These are phyloP conservation scores for Chalciporus sp. DNA, from an alignment of 1,284 basidiomycete genomes.

Conservation along the genomic window DNA sequence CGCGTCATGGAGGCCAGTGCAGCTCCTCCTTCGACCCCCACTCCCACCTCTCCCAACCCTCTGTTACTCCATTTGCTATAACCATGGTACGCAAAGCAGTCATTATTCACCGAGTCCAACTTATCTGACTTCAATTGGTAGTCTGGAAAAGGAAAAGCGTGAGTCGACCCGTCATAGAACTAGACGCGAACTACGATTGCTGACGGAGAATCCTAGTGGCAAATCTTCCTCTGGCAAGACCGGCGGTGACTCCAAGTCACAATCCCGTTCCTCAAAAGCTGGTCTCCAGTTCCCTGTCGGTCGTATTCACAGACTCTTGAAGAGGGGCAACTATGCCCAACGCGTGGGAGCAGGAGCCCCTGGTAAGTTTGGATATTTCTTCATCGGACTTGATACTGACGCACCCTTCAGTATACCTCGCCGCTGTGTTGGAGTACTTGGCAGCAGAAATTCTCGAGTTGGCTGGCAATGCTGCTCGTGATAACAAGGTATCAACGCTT, in stretches of 20 bases:
- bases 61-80: background rate
- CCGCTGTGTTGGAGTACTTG: constrained; percentile 84
- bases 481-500: constrained; percentile 51
- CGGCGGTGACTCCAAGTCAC: constrained; percentile 49
- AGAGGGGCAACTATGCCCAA: constrained; percentile 79
- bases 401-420: constrained; percentile 70
- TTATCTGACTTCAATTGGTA: constrained; percentile 16
- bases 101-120: background rate
- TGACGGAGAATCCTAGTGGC: constrained; percentile 39
- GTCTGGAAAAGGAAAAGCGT: constrained; percentile 62
- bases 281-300: constrained; percentile 87
- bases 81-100: constrained; percentile 23
- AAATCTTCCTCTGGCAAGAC: constrained; percentile 60
- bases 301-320: constrained; percentile 85
- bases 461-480: constrained; percentile 79
- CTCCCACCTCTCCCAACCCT: constrained; percentile 8
- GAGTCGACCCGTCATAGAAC: constrained; percentile 16
- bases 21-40: constrained; percentile 4
- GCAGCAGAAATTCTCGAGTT: constrained; percentile 88
- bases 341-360: constrained; percentile 73
- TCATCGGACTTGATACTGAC: background rate
- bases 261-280: constrained; percentile 77
- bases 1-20: constrained; percentile 19
- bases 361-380: constrained; percentile 48
- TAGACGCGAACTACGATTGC: background rate